These are phyloP conservation scores for Paecilomyces variotii DNA, from an alignment of 2,329 filamentous ascomycete species.

Conservation along the genomic window DNA sequence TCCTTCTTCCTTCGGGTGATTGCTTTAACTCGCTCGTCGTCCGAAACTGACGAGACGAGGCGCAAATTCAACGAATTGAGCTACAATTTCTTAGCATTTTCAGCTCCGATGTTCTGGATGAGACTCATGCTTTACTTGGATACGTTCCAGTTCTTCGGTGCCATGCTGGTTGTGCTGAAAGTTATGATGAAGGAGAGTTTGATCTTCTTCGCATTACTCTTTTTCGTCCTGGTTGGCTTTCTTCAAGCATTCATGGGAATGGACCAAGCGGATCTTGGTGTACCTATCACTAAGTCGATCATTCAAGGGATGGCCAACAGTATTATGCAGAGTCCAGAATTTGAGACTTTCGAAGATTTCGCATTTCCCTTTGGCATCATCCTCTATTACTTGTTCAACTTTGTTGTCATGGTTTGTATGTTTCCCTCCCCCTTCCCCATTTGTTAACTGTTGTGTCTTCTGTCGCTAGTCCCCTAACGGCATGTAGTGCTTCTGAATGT, in stretches of 20 bases:
- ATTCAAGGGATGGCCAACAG: slow-evolving; percentile 66
- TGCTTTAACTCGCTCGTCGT: slow-evolving; percentile 57
- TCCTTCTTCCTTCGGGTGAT: slow-evolving; percentile 74
- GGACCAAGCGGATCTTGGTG: slow-evolving; percentile 69
- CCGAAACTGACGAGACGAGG: slow-evolving; percentile 44
- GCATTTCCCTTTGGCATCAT: slow-evolving; percentile 88
- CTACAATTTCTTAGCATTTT: slow-evolving; percentile 91
- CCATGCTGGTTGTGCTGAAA: slow-evolving; percentile 95
- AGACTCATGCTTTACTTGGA: slow-evolving; percentile 88
- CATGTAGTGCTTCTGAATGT: slow-evolving; percentile 73
- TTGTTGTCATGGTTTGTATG: slow-evolving; percentile 77
- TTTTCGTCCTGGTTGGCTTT: slow-evolving; percentile 71
- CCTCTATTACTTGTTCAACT: slow-evolving; percentile 96
- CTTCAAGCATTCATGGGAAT: slow-evolving; percentile 91
- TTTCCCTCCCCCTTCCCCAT: slow-evolving; percentile 1
- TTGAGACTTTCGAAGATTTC: slow-evolving; percentile 80
- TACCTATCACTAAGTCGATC: slow-evolving; percentile 37
- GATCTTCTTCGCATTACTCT: slow-evolving; percentile 89
- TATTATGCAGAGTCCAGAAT: slow-evolving; percentile 87
- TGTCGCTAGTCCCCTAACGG: slow-evolving; percentile 5
- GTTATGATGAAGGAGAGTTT: slow-evolving; percentile 90
- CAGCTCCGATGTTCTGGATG: slow-evolving; percentile 94
- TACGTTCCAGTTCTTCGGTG: slow-evolving; percentile 88
- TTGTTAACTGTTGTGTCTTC: not conserved
- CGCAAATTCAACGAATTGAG: slow-evolving; percentile 66